A percentile compares a stretch with the other conserved stretches of the same genome.
Conservation (phyloP, 2,329 filamentous ascomycete genomes). For the Penicillium sp. region DNA sequence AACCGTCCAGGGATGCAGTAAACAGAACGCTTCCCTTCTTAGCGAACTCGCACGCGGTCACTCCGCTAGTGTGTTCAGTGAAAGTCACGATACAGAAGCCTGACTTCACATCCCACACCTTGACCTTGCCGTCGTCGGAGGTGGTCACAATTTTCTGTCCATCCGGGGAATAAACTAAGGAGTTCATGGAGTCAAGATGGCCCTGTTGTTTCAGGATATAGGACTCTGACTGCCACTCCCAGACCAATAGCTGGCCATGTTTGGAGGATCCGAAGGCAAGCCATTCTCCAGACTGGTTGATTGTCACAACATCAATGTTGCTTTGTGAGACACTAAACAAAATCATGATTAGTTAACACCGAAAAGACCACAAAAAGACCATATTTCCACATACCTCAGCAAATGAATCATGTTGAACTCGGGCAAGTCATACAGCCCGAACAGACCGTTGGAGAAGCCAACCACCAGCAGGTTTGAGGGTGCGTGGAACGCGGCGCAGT, state of each 20-base stretch:
- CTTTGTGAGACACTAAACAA: constrained; percentile 85
- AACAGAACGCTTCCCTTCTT: constrained; percentile 95
- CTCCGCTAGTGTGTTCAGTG: constrained; percentile 91
- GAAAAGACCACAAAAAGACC: neutral
- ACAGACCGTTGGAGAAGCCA: constrained; percentile 92
- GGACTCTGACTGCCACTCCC: constrained; percentile 99
- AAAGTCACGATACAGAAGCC: constrained; percentile 99
- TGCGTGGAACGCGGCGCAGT: constrained; percentile 87
- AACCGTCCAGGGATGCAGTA: constrained; percentile 91
- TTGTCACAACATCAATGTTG: constrained; percentile 90
- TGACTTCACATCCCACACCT: constrained; percentile 95
- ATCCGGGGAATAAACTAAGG: constrained; percentile 88
- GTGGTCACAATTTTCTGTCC: constrained; percentile 91
- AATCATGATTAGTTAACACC: constrained; percentile 29
- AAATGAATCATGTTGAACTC: constrained; percentile 96
- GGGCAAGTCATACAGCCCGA: constrained; percentile 92
- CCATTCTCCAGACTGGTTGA: constrained; percentile 96
- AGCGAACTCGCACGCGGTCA: constrained; percentile 90
- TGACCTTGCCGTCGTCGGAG: constrained; percentile 96
- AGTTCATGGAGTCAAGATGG: constrained; percentile 94
- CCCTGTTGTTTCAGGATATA: constrained; percentile 98
- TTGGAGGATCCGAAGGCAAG: constrained; percentile 95
- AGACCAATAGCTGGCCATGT: constrained; percentile 91
- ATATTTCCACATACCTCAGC: constrained; percentile 47
- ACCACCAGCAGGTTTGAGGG: constrained; percentile 89